These are phyloP conservation scores for Leccinellum rugosiceps DNA, from an alignment of 768 basidiomycete species.

Conservation along the genomic window DNA sequence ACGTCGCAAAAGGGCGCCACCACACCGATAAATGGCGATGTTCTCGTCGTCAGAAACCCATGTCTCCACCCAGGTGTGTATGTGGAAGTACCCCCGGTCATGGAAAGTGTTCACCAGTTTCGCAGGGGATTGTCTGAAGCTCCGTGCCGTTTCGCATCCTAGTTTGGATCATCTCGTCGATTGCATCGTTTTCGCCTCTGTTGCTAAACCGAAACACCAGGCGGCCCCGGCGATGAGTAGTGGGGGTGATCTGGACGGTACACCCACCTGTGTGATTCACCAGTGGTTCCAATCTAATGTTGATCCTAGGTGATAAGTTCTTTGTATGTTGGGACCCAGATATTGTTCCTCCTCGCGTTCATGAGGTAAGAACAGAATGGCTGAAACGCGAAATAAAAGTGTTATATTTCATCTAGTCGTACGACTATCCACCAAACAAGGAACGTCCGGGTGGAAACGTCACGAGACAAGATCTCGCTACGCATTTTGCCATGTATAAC, in stretches of 20 bases:
- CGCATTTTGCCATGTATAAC: constrained; percentile 65
- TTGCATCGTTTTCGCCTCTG: constrained; percentile 64
- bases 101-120: background rate
- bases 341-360: constrained; percentile 51
- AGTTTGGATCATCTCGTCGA: constrained; percentile 56
- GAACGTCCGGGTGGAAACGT: constrained; percentile 47
- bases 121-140: constrained; percentile 60
- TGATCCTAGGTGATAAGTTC: constrained; percentile 52
- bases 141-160: constrained; percentile 53
- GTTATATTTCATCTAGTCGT: constrained; percentile 40
- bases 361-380: constrained; percentile 40
- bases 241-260: constrained; percentile 63
- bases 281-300: background rate
- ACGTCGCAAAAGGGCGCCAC: constrained; percentile 49
- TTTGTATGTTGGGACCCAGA: constrained; percentile 71
- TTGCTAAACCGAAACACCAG: constrained; percentile 52
- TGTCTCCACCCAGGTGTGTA: constrained; percentile 61
- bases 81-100: background rate
- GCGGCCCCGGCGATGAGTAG: constrained; percentile 70
- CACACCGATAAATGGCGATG: constrained; percentile 58
- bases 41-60: constrained; percentile 64
- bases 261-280: background rate
- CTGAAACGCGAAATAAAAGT: background rate
- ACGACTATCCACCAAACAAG: constrained; percentile 64
- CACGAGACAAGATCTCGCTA: constrained; percentile 54